Evolutionary conservation across 768 basidiomycete species (phyloP), one percentile per base, ranked within the genome.

Genomic region (Pseudohyphozyma bogoriensis): DNA sequence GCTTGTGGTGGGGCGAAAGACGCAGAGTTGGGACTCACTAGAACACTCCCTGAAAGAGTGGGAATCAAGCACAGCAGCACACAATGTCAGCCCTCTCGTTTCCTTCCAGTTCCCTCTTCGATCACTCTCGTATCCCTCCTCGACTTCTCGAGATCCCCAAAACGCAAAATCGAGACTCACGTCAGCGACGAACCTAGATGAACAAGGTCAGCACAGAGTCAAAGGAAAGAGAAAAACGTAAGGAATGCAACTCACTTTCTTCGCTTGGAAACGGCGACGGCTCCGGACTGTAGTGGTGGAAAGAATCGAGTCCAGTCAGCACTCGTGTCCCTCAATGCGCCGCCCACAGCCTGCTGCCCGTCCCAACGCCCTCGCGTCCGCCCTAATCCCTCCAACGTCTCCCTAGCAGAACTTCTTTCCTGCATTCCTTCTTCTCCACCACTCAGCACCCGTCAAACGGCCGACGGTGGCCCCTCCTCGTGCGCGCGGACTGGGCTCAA

Each of bases 251-350:
- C 64, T 52, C 57, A 68, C 67, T 70, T 70, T 59, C 69, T 65
- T 54, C 67, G 65, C 69, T 70, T 70, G 37, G 65, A 67, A 63
- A 70, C 68, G 66, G 58, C 55, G 45, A 63, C 47, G 39, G 62
- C 42, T 59, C 62, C 65, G 42, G 54, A 22, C 20, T 7, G 40
- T 42, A 42, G 10, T 7, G 20, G 24, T 18, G 6, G 10, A 42
- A 40, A 15, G 39, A 42, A 42, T 42, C 24, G 2, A 42, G 8
- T 42, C 40, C 20, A 42, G 8, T 42, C 20, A 42, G n/a, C n/a
- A n/a, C n/a, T n/a, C n/a, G n/a, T n/a, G n/a, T n/a, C n/a, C n/a
- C n/a, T n/a, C n/a, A n/a, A n/a, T n/a, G n/a, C n/a, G n/a, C n/a
- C n/a, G n/a, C n/a, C n/a, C n/a, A n/a, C n/a, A n/a, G n/a, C n/a